These are phyloP conservation scores for Spizellomyces punctatus DNA, from an alignment of 192 early-diverging fungal genomes.

Conservation along the genomic window DNA sequence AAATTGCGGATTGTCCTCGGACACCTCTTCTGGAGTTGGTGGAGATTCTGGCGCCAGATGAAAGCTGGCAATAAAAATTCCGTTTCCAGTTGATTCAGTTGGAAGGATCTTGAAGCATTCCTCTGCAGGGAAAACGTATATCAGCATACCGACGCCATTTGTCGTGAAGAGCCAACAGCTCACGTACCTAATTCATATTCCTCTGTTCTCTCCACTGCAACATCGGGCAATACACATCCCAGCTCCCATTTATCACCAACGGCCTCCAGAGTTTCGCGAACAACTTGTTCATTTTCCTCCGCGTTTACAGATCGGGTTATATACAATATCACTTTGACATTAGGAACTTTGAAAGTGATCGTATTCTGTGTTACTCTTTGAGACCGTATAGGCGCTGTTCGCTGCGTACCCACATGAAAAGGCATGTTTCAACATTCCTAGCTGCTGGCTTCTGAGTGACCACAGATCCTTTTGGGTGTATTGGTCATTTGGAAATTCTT, in stretches of 20 bases:
- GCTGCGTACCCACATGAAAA: conserved; percentile 36
- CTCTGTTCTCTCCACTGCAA: conserved; percentile 28
- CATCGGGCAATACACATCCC: conserved; percentile 48
- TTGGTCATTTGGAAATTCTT: conserved; percentile 71
- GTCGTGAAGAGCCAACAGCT: conserved; percentile 8
- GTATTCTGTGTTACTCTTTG: not conserved
- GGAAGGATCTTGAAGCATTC: conserved; percentile 57
- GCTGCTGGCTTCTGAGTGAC: conserved; percentile 58
- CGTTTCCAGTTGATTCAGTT: conserved; percentile 73
- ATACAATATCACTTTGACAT: conserved; percentile 79
- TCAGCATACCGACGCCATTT: conserved; percentile 18
- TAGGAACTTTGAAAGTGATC: conserved; percentile 60
- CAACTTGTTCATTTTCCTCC: conserved; percentile 91
- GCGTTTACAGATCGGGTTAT: conserved; percentile 89
- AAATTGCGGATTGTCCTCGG: not conserved
- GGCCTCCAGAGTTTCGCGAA: conserved; percentile 63
- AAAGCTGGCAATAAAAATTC: conserved; percentile 92
- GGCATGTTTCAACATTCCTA: conserved; percentile 75
- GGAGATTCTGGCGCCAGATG: conserved; percentile 28
- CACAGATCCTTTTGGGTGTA: conserved; percentile 51
- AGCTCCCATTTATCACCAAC: conserved; percentile 45
- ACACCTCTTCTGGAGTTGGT: not conserved
- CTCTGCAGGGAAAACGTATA: conserved; percentile 32
- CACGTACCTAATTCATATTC: conserved; percentile 43
- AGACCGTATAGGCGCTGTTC: not conserved